Base-by-base conservation (phyloP, 768 basidiomycete species). In the Kwoniella shandongensis region DNA sequence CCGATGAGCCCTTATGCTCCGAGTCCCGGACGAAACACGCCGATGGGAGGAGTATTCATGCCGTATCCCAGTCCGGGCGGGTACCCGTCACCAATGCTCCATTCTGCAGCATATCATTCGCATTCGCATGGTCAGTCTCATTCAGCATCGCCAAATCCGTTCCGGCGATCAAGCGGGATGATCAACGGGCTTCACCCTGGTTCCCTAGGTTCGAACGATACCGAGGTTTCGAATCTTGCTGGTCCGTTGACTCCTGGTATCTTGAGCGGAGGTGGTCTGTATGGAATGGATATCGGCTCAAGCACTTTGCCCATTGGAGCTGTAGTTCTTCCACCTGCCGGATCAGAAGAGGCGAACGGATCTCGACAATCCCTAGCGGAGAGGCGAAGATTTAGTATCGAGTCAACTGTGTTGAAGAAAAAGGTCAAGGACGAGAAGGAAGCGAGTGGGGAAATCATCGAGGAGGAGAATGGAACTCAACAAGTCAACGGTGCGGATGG, bases 31-130 rank as follows among this genome's bases (percentile, higher is more conserved):
- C 25, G 51, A 20, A 32, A 42, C 25, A 41, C 44, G 17, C 15
- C 49, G 52, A 25, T 58, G 48, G 45, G 42, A 18, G 45, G 61
- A 50, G 44, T 32, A 1, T 63, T 59, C 51, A 26, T 54, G 1
- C 51, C 67, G 3, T 68, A 62, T 36, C 67, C 67, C 12, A 56
- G 51, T n/a, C 66, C 66, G 4, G 66, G 66, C 12, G 65, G 65
- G 67, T 68, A 62, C 45, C 63, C 63, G 25, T 62, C 61, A 1
- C 67, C 67, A 30, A 62, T 62, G 56, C 44, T 68, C 2, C 66
- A 68, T 52, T 60, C 57, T n/a, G 39, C 49, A 22, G 41, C 36
- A 3, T 40, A 44, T 30, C 49, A 53, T 25, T 18, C 52, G 8
- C 51, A 63, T 44, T 25, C 48, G 1, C 44, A 56, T 23, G 23